phyloP scores from a whole-genome alignment of 2,329 filamentous ascomycete genomes.

The Helicocarpus griseus region DNA sequence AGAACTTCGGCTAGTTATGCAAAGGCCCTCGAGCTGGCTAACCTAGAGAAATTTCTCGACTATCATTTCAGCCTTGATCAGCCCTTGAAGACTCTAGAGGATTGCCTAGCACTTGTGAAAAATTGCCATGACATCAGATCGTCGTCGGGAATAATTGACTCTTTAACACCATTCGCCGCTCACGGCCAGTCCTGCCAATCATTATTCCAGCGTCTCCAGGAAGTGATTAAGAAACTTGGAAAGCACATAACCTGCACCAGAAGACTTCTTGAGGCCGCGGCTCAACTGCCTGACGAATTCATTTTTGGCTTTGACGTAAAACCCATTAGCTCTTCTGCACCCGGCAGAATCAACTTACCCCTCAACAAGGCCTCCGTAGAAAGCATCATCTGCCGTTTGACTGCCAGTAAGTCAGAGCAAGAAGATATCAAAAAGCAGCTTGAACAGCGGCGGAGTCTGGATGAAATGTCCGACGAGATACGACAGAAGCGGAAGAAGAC shows the following conservation, averaged over 20 bases:
- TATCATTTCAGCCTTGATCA: neutral
- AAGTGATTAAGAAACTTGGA: neutral
- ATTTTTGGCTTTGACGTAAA: neutral
- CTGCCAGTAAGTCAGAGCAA: neutral
- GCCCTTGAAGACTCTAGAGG: neutral
- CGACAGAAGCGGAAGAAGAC: neutral
- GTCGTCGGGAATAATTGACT: neutral
- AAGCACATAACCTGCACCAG: constrained; percentile 1
- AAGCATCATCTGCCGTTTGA: neutral
- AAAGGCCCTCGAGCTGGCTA: neutral
- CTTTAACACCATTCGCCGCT: neutral
- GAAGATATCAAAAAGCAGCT: neutral
- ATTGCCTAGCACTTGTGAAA: neutral
- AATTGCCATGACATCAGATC: neutral
- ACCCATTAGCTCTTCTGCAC: neutral
- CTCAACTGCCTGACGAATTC: neutral
- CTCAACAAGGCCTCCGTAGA: neutral
- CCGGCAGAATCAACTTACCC: neutral
- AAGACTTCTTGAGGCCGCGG: neutral
- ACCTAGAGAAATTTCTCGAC: neutral
- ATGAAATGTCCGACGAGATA: neutral
- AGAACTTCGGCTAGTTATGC: neutral
- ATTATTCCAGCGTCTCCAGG: neutral
- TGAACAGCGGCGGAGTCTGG: neutral
- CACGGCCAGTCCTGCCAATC: neutral